Evolutionary conservation across 441 rosid genomes (phyloP), one percentile per base, ranked within the genome.

Genomic region (Aleurites moluccanus): DNA sequence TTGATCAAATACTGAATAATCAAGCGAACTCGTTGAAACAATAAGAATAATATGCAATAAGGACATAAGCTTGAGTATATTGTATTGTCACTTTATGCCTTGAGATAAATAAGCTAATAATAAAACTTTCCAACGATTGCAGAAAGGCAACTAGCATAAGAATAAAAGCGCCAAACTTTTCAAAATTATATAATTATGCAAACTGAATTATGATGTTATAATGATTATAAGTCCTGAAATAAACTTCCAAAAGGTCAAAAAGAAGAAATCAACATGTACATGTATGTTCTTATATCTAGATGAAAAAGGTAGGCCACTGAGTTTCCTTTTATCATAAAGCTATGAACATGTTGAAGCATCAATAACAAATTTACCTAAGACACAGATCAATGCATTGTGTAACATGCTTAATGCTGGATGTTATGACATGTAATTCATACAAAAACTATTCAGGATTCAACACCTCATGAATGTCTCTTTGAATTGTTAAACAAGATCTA

Each of bases 41-140:
- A 68, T 44, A 50, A 25, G 18, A 75, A 64, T 38, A 69, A 47
- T 38, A 53, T 33, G 38, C 3, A 52, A 50, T 40, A 18, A 15
- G 67, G 69, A 68, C 15, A 53, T 75, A 45, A 77, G 42, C 70
- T 63, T 64, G 11, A 53, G 49, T 25, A 40, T 18, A 28, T 63
- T 50, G 33, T 47, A 38, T 16, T 44, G 44, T 13, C 53, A 64
- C 27, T 42, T 33, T 64, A 25, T 25, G 52, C n/a, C 44, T 0
- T n/a, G 10, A 70, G 59, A 61, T 28, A 30, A 27, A 60, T 25
- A 69, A 14, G 13, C 45, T 45, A 42, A 20, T 18, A 23, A 64
- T 23, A 55, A 44, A 65, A 2, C 60, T 61, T 62, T 55, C 44
- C 56, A 20, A 20, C 25, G 18, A 73, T 23, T 38, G 52, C 63